A percentile compares a stretch with the other conserved stretches of the same genome.
Evolutionary conservation across 2,329 filamentous ascomycete species (phyloP).

Genomic region (Apiospora marii): DNA sequence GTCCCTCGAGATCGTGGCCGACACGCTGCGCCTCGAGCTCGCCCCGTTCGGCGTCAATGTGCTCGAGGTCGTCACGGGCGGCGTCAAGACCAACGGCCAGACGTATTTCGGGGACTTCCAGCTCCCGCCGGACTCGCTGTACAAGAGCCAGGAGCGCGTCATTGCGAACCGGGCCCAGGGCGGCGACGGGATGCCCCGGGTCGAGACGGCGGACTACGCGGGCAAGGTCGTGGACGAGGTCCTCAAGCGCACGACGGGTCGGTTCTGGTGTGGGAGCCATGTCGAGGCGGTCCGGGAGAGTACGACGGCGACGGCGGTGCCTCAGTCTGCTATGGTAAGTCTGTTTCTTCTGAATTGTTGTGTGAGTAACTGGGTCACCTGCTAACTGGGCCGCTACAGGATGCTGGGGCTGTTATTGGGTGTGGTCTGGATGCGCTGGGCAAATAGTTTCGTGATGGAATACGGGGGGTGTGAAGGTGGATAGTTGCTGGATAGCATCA

Average conservation of each 20-base stretch:
- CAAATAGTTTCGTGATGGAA: background rate
- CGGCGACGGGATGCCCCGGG: constrained; percentile 32
- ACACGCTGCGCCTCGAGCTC: constrained; percentile 43
- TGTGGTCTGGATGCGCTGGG: constrained; percentile 35
- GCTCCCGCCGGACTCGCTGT: constrained; percentile 34
- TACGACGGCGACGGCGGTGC: background rate
- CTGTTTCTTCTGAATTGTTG: no score
- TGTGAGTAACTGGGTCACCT: constrained; percentile 29
- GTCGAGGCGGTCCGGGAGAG: no score
- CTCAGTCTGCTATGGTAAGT: background rate
- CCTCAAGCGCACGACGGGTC: constrained; percentile 30
- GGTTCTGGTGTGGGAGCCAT: constrained; percentile 7
- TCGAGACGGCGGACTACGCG: constrained; percentile 37
- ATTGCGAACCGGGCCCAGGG: constrained; percentile 36
- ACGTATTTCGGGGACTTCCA: constrained; percentile 39
- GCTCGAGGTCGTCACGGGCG: constrained; percentile 31
- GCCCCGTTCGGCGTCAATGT: constrained; percentile 41
- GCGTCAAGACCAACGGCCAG: constrained; percentile 31
- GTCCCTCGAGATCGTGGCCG: constrained; percentile 38
- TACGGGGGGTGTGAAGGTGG: no score
- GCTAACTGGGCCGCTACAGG: constrained; percentile 32
- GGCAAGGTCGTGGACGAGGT: constrained; percentile 34
- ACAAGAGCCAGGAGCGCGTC: constrained; percentile 35
- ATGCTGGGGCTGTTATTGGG: constrained; percentile 34
- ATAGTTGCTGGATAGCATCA: no score